A percentile compares a stretch with the other conserved stretches of the same genome.
Evolutionary conservation across 129 eudicot genomes (phyloP).

Genomic region (Heracleum sosnowskyi): DNA sequence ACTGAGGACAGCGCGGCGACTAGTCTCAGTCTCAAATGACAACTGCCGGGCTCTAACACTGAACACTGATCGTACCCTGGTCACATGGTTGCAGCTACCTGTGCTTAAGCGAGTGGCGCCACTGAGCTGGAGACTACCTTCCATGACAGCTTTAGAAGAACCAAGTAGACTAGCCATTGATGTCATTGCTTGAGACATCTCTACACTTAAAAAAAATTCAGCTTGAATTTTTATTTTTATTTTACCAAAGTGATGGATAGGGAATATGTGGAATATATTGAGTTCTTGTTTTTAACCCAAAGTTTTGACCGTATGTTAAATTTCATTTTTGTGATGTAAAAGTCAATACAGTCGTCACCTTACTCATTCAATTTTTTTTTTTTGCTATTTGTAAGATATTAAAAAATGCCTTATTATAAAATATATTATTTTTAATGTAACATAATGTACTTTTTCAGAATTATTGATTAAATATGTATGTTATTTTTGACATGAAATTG

Average conservation of each 20-base stretch:
- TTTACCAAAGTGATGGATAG: slow-evolving; percentile 19
- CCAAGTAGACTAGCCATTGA: slow-evolving; percentile 76
- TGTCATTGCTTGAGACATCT: slow-evolving; percentile 64
- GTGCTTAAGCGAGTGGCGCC: slow-evolving; percentile 44
- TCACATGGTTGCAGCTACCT: slow-evolving; percentile 28
- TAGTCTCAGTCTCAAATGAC: slow-evolving; percentile 54
- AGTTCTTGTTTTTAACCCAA: neutral
- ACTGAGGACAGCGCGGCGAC: slow-evolving; percentile 81
- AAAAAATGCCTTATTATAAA: too few species aligned
- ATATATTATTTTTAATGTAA: too few species aligned
- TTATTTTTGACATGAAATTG: too few species aligned
- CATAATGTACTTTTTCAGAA: too few species aligned
- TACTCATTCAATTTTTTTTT: too few species aligned
- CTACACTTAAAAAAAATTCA: neutral
- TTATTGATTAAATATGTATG: too few species aligned
- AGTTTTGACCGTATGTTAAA: neutral
- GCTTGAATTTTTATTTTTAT: neutral
- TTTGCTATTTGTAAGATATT: too few species aligned
- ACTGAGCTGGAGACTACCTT: slow-evolving; percentile 56
- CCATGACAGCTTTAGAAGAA: slow-evolving; percentile 65
- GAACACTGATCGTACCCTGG: slow-evolving; percentile 33
- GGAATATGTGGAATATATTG: slow-evolving; percentile 23
- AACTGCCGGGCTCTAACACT: slow-evolving; percentile 70
- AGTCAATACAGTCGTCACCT: neutral
- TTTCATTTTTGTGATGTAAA: slow-evolving; percentile 29